Base-by-base conservation (phyloP, 441 rosid genomes). In the Iberis amara region DNA sequence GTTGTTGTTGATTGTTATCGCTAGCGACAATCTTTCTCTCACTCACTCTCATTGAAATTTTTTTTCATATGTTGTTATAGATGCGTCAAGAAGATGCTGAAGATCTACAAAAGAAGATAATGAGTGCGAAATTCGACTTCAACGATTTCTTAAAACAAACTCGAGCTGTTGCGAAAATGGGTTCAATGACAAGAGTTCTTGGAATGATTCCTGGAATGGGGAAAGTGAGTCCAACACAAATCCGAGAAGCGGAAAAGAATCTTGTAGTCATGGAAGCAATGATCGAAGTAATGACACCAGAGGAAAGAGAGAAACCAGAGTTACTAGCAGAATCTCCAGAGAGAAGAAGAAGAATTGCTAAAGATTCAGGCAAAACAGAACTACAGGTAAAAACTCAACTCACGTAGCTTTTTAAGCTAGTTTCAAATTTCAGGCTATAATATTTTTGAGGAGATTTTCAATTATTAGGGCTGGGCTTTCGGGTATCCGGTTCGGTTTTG, bases 171-270 rank as follows among this genome's bases (percentile, higher is more conserved):
- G 98, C 98, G 36, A 85, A 78, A 13, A 92, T 92, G 98, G 98
- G 98, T 53, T 88, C 98, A 32, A 77, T 92, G 91, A 76, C 83
- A 60, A 89, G 88, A 39, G 89, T 88, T 61, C 68, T 92, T 55
- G 96, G 98, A 71, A 92, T 92, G 98, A 88, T 92, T 51, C 98
- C 96, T 0, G 96, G 98, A 60, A 84, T 92, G 98, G 87, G 81
- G 28, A 92, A 92, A 94, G 77, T 92, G 49, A 84, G 88, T 65
- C 99, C 96, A 15, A 80, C 96, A 38, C 99, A 89, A 63, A 72
- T 92, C 63, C 76, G 99, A 72, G 99, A 92, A 59, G 91, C 96
- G 0, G 99, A 89, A 77, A 92, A 84, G 85, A 92, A 62, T 75
- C 76, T 84, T 48, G 66, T 76, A 72, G 67, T 79, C 57, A 84